Evolutionary conservation across 805 yeast species (phyloP).

Genomic region (Yamadazyma insecticola): DNA sequence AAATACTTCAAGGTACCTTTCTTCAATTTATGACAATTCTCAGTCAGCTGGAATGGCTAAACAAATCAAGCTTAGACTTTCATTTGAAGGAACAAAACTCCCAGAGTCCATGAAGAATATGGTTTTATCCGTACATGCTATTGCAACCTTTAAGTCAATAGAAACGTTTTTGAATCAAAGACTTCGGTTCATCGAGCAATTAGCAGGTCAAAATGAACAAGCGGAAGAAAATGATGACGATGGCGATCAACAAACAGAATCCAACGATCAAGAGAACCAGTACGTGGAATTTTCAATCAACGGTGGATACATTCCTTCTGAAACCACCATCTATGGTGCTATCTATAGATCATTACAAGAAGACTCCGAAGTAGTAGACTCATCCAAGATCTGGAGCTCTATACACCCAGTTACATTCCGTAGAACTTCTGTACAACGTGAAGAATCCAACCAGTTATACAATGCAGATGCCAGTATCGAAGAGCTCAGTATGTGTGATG

Average conservation of each 20-base stretch:
- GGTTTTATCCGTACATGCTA: constrained; percentile 52
- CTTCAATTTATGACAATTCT: constrained; percentile 12
- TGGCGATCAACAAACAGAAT: constrained; percentile 7
- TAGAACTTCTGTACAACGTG: constrained; percentile 3
- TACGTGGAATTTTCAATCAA: constrained; percentile 52
- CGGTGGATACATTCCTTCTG: constrained; percentile 55
- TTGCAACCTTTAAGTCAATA: constrained; percentile 54
- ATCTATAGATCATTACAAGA: constrained; percentile 48
- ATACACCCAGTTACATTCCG: constrained; percentile 30
- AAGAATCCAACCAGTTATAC: constrained; percentile 9
- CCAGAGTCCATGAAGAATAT: constrained; percentile 25
- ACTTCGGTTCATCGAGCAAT: constrained; percentile 25
- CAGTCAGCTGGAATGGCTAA: constrained; percentile 64
- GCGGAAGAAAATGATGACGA: constrained; percentile 1
- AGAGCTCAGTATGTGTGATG: constrained; percentile 20
- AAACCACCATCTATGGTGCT: constrained; percentile 75
- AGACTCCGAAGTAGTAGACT: constrained; percentile 38
- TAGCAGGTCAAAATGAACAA: constrained; percentile 3
- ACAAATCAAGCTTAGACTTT: constrained; percentile 59
- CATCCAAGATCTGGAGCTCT: constrained; percentile 54
- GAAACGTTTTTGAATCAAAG: constrained; percentile 44
- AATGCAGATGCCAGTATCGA: constrained; percentile 11
- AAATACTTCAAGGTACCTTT: constrained; percentile 5
- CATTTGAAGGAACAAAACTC: constrained; percentile 15
- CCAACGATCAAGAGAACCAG: constrained; percentile 9